Evolutionary conservation across 73 alveolate genomes (phyloP).

Genomic region (Paramecium tetraurelia): DNA sequence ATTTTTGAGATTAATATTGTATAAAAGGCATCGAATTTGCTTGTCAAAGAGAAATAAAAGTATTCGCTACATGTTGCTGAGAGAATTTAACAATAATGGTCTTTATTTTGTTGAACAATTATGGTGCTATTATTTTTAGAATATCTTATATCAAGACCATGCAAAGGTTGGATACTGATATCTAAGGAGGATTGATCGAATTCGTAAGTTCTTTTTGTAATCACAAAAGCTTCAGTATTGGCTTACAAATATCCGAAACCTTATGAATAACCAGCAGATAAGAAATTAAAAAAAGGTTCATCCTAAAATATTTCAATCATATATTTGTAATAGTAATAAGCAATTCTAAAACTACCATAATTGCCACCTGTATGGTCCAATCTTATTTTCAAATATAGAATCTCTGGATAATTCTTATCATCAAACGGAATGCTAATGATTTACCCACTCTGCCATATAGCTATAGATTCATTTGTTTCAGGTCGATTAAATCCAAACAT

Average conservation of each 20-base stretch:
- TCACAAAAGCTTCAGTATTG: not conserved
- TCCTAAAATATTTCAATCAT: not conserved
- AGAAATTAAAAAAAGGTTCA: not conserved
- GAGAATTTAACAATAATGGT: not conserved
- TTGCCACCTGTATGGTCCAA: not conserved
- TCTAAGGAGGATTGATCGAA: not conserved
- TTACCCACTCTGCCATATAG: not conserved
- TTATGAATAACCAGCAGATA: not conserved
- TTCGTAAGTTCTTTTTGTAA: not conserved
- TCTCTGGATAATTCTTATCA: not conserved
- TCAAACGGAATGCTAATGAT: not conserved
- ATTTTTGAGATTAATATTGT: not conserved
- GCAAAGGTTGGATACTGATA: not conserved
- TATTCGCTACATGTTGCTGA: not conserved
- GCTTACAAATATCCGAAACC: not conserved
- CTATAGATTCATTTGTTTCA: not conserved
- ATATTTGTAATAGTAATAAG: not conserved
- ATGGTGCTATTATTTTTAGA: not conserved
- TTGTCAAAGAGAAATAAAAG: not conserved
- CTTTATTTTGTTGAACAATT: not conserved
- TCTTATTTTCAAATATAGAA: not conserved
- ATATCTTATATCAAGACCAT: not conserved
- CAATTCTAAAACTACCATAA: not conserved
- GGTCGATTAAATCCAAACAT: slow-evolving; percentile 2
- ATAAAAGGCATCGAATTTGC: not conserved